These are phyloP conservation scores for Fraxinus greggii DNA, from an alignment of 305 asterid genomes.

Conservation along the genomic window DNA sequence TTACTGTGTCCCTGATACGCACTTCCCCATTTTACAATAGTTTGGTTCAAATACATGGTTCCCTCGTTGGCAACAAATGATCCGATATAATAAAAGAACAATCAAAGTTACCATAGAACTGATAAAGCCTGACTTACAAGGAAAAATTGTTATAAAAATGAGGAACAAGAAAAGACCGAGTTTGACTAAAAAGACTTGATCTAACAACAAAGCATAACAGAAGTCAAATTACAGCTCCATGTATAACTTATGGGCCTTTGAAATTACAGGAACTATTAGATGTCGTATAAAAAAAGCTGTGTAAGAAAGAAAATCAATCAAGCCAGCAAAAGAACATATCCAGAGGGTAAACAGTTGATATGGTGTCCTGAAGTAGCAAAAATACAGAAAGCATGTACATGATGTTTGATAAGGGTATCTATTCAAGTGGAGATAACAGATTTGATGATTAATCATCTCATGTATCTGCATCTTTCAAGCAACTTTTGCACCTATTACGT, in stretches of 20 bases:
- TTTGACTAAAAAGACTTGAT: background rate
- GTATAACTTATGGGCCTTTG: background rate
- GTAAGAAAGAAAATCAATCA: background rate
- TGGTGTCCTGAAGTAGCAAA: background rate
- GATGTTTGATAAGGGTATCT: background rate
- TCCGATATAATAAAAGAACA: background rate
- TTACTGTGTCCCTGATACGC: background rate
- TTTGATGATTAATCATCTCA: background rate
- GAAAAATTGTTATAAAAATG: background rate
- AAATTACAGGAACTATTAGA: background rate
- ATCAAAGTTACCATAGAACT: background rate
- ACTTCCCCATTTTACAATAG: background rate
- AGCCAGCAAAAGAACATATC: background rate
- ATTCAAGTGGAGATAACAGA: background rate
- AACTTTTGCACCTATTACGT: background rate
- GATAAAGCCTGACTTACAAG: background rate
- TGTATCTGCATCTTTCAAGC: background rate
- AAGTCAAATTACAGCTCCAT: background rate
- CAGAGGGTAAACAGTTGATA: background rate
- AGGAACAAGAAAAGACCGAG: background rate
- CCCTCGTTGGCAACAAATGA: background rate
- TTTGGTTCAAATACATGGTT: background rate
- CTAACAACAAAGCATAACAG: background rate
- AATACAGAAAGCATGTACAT: background rate
- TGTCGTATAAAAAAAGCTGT: background rate